These are phyloP conservation scores for Leccinum subrobustum DNA, from an alignment of 1,284 basidiomycete species.

Conservation along the genomic window DNA sequence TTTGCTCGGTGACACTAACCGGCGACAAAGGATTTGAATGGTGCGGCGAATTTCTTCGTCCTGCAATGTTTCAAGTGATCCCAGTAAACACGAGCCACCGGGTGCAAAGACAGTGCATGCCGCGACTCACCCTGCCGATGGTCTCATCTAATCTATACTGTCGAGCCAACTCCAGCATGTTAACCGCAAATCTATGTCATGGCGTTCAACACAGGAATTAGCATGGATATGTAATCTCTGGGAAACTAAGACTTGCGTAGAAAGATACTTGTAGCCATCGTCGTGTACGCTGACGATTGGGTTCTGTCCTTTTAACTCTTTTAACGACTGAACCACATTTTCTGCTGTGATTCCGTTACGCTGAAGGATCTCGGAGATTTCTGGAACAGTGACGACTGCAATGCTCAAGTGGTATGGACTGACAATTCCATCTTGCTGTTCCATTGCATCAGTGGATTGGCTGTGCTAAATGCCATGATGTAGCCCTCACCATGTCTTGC, in stretches of 20 bases:
- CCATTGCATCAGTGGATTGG: background rate
- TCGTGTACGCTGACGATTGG: background rate
- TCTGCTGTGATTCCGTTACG: background rate
- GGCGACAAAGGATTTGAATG: slow-evolving; percentile 12
- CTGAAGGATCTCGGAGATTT: background rate
- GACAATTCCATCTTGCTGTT: background rate
- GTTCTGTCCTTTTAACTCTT: background rate
- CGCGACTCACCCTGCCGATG: slow-evolving; percentile 1
- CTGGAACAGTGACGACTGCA: background rate
- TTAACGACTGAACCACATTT: background rate
- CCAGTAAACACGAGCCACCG: background rate
- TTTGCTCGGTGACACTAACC: background rate
- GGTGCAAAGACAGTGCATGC: background rate
- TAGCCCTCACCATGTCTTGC: background rate
- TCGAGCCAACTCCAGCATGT: background rate
- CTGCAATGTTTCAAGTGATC: background rate
- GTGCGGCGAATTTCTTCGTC: slow-evolving; percentile 12
- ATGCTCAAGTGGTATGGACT: background rate
- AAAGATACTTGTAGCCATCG: background rate
- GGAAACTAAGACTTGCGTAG: background rate
- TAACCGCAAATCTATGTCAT: background rate
- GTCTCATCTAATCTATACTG: slow-evolving; percentile 1
- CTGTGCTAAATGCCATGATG: background rate
- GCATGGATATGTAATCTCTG: background rate
- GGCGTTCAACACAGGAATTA: background rate